Evolutionary conservation across 768 basidiomycete genomes (phyloP).

Genomic region (Lentinula raphanica): DNA sequence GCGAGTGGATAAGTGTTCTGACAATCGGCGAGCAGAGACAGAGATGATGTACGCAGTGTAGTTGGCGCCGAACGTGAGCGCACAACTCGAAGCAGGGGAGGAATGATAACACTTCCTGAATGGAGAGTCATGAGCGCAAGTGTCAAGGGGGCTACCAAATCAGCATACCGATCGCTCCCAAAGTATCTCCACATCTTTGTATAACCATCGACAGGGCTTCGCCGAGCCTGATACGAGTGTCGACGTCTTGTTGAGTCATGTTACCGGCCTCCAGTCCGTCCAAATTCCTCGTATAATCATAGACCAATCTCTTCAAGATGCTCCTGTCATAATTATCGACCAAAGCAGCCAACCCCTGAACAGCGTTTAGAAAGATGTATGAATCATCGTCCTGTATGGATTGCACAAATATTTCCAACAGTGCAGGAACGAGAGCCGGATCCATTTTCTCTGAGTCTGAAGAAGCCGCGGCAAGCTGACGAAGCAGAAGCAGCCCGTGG

Average conservation of each 20-base stretch:
- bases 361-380: slow-evolving; percentile 90
- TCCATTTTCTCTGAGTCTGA: slow-evolving; percentile 29
- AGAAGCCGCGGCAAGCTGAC: slow-evolving; percentile 56
- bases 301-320: slow-evolving; percentile 61
- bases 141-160: not conserved
- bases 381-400: slow-evolving; percentile 88
- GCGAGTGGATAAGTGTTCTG: slow-evolving; percentile 59
- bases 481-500: slow-evolving; percentile 81
- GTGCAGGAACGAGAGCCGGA: slow-evolving; percentile 69
- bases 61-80: slow-evolving; percentile 61
- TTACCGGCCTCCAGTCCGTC: slow-evolving; percentile 43
- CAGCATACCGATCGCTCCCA: slow-evolving; percentile 63
- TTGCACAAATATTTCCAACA: slow-evolving; percentile 83
- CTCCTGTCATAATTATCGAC: slow-evolving; percentile 74
- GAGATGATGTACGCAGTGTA: slow-evolving; percentile 56
- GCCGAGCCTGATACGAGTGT: slow-evolving; percentile 70
- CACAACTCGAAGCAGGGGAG: slow-evolving; percentile 61
- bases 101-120: slow-evolving; percentile 66
- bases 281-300: slow-evolving; percentile 53
- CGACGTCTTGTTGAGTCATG: slow-evolving; percentile 59
- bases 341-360: slow-evolving; percentile 85
- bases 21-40: slow-evolving; percentile 69
- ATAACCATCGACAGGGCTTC: slow-evolving; percentile 83
- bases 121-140: slow-evolving; percentile 4
- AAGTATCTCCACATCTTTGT: slow-evolving; percentile 60